Evolutionary conservation across 805 yeast genomes (phyloP).

Genomic region (Candida parachauliodes): DNA sequence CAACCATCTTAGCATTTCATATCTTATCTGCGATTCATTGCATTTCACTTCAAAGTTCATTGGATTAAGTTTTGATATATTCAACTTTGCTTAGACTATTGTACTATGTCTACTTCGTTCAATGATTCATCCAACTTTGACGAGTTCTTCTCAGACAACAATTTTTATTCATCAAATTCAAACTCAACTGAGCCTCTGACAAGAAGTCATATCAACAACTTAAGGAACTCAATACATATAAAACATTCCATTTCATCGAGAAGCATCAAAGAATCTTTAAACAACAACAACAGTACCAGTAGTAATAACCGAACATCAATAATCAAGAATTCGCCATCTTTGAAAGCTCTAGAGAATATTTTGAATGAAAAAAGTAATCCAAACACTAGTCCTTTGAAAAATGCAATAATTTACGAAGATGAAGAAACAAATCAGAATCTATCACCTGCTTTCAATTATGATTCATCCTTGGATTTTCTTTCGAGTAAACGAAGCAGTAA

Average conservation of each 20-base stretch:
- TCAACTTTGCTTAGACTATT: too few relatives aligned
- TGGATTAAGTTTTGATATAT: too few relatives aligned
- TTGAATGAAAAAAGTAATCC: constrained; percentile 16
- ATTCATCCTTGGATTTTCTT: constrained; percentile 12
- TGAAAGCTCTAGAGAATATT: constrained; percentile 37
- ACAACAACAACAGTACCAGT: not conserved
- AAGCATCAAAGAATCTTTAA: constrained; percentile 19
- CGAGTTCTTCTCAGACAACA: constrained; percentile 29
- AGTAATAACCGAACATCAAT: constrained; percentile 17
- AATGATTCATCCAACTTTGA: constrained; percentile 21
- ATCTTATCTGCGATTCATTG: too few relatives aligned
- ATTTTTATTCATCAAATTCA: constrained; percentile 29
- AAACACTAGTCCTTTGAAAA: constrained; percentile 10
- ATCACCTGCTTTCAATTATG: constrained; percentile 1
- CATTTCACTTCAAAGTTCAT: not conserved
- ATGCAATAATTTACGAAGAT: constrained; percentile 17
- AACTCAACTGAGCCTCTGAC: constrained; percentile 14
- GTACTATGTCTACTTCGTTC: constrained; percentile 1
- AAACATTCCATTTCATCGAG: constrained; percentile 23
- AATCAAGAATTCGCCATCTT: constrained; percentile 39
- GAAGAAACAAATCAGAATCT: constrained; percentile 10
- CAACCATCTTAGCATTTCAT: too few relatives aligned
- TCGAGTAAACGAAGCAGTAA: constrained; percentile 5
- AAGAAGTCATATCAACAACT: constrained; percentile 19
- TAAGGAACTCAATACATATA: constrained; percentile 25